A percentile compares a stretch with the other conserved stretches of the same genome.
These are phyloP conservation scores for Phytophthora niederhauseri DNA, from an alignment of 352 stramenopile species.

Conservation along the genomic window DNA sequence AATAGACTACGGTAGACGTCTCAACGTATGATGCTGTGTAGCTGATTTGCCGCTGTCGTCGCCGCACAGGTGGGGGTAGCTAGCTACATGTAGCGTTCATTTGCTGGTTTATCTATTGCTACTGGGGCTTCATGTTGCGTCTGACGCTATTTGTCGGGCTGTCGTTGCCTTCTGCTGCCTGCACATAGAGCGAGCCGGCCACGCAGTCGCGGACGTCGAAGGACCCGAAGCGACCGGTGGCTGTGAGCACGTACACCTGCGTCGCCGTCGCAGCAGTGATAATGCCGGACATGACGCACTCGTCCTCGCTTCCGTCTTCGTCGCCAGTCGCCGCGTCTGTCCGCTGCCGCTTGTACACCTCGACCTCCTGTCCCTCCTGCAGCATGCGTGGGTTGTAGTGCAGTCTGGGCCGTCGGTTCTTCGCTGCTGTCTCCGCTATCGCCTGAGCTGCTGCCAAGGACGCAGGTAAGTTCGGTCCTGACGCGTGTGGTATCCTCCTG, in stretches of 20 bases:
- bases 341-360: slow-evolving; percentile 40
- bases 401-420: slow-evolving; percentile 31
- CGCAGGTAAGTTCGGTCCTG: slow-evolving; percentile 19
- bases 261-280: slow-evolving; percentile 55
- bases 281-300: slow-evolving; percentile 44
- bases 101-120: slow-evolving; percentile 29
- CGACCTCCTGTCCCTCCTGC: slow-evolving; percentile 62
- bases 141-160: slow-evolving; percentile 22
- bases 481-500: slow-evolving; percentile 28
- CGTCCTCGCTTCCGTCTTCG: slow-evolving; percentile 20
- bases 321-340: slow-evolving; percentile 2
- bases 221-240: slow-evolving; percentile 43
- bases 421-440: slow-evolving; percentile 1
- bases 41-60: slow-evolving; percentile 18
- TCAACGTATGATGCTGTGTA: slow-evolving; percentile 25
- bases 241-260: slow-evolving; percentile 52
- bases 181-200: slow-evolving; percentile 38
- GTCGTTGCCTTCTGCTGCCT: slow-evolving; percentile 20
- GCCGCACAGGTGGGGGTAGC: slow-evolving; percentile 4
- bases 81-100: slow-evolving; percentile 14
- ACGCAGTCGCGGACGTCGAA: slow-evolving; percentile 57
- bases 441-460: slow-evolving; percentile 11
- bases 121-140: slow-evolving; percentile 7
- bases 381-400: slow-evolving; percentile 57
- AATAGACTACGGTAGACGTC: slow-evolving; percentile 21